Conservation (phyloP, 345 rosid genomes). For the Eucalyptus sp. region DNA sequence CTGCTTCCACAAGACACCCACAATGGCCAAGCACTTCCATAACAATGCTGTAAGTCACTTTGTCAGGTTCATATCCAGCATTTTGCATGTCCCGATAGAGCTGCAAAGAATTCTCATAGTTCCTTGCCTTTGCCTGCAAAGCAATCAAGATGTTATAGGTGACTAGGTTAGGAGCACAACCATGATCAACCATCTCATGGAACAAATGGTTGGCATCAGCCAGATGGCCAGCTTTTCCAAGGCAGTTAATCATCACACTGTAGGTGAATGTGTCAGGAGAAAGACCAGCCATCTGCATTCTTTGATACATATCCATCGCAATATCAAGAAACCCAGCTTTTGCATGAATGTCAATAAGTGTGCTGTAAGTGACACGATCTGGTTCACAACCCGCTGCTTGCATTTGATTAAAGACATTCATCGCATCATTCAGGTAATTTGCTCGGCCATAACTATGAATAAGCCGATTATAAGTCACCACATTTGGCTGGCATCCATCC, state of each 20-base stretch:
- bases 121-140: slow-evolving; percentile 86
- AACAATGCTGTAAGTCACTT: slow-evolving; percentile 82
- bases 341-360: slow-evolving; percentile 88
- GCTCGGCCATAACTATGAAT: slow-evolving; percentile 96
- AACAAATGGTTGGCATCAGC: slow-evolving; percentile 70
- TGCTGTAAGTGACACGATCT: slow-evolving; percentile 88
- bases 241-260: slow-evolving; percentile 92
- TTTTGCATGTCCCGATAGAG: slow-evolving; percentile 71
- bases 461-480: slow-evolving; percentile 82
- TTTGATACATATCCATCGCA: slow-evolving; percentile 76
- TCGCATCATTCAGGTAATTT: slow-evolving; percentile 68
- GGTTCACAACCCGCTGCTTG: slow-evolving; percentile 68
- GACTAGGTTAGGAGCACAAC: slow-evolving; percentile 77
- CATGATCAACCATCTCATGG: slow-evolving; percentile 78
- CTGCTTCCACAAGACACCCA: slow-evolving; percentile 84
- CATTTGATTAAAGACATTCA: slow-evolving; percentile 69
- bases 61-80: slow-evolving; percentile 86
- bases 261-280: slow-evolving; percentile 91
- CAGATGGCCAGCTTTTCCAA: slow-evolving; percentile 88
- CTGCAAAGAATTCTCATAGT: slow-evolving; percentile 62
- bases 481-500: slow-evolving; percentile 81
- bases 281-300: slow-evolving; percentile 75
- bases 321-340: slow-evolving; percentile 89
- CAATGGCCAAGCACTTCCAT: slow-evolving; percentile 97
- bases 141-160: slow-evolving; percentile 86